These are phyloP conservation scores for Strobilomyces dryophilus DNA, from an alignment of 768 basidiomycete species.

Conservation along the genomic window DNA sequence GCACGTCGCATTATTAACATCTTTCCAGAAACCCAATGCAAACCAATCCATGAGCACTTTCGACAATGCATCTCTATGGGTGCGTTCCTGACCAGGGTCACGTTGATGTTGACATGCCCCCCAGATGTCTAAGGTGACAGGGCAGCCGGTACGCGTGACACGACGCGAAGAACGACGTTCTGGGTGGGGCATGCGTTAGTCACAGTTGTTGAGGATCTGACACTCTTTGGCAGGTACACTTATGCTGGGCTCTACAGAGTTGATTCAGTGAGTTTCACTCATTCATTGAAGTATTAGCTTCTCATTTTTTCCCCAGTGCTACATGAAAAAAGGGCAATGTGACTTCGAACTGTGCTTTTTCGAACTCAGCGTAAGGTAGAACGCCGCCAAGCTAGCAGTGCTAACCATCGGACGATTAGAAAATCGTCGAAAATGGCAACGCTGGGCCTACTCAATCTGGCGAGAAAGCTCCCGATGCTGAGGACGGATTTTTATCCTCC, in stretches of 20 bases:
- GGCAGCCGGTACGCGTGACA: conserved; percentile 34
- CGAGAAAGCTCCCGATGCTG: conserved; percentile 9
- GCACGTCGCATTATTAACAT: not conserved
- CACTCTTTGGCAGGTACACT: conserved; percentile 18
- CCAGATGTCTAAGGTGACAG: conserved; percentile 27
- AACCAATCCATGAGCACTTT: conserved; percentile 19
- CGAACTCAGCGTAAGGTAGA: conserved; percentile 17
- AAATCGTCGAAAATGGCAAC: conserved; percentile 3
- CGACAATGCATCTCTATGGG: conserved; percentile 18
- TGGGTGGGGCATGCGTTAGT: conserved; percentile 17
- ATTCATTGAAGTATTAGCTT: not conserved
- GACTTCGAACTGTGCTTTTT: conserved; percentile 27
- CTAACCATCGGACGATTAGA: conserved; percentile 11
- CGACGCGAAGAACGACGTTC: conserved; percentile 26
- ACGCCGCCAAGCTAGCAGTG: not conserved
- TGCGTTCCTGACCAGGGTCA: not conserved
- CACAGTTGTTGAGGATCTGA: not conserved
- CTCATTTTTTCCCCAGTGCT: conserved; percentile 7
- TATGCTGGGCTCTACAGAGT: conserved; percentile 33
- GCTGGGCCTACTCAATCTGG: not conserved
- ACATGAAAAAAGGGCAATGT: conserved; percentile 6
- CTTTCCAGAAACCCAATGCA: conserved; percentile 18
- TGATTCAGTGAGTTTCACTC: conserved; percentile 14
- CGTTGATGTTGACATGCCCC: not conserved
- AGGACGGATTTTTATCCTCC: too few species aligned